phyloP scores from a whole-genome alignment of 2,329 filamentous ascomycete genomes.

The Aureobasidium sp. region DNA sequence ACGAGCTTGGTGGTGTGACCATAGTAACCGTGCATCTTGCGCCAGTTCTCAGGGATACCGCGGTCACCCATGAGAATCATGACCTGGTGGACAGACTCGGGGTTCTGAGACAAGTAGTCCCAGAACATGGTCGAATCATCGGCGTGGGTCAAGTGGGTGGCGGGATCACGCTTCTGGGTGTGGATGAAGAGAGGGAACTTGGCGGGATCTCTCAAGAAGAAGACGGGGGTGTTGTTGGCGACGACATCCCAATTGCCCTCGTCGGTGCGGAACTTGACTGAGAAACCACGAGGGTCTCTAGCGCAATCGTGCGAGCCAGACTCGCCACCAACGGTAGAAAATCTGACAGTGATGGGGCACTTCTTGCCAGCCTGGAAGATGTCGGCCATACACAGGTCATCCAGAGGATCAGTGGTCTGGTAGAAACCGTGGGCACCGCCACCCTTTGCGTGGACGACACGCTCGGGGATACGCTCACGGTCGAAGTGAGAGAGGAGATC shows the following conservation, averaged over 20 bases:
- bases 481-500: slow-evolving; percentile 46
- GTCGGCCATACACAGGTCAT: slow-evolving; percentile 41
- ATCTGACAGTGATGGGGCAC: slow-evolving; percentile 60
- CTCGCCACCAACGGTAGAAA: slow-evolving; percentile 71
- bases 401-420: slow-evolving; percentile 40
- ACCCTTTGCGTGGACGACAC: slow-evolving; percentile 46
- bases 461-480: slow-evolving; percentile 45
- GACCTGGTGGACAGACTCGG: slow-evolving; percentile 48
- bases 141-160: slow-evolving; percentile 62
- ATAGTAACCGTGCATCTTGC: slow-evolving; percentile 49
- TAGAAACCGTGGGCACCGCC: slow-evolving; percentile 44
- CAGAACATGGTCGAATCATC: slow-evolving; percentile 61
- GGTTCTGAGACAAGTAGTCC: slow-evolving; percentile 52
- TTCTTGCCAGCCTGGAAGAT: slow-evolving; percentile 58
- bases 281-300: slow-evolving; percentile 65
- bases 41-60: slow-evolving; percentile 49
- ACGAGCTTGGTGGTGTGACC: slow-evolving; percentile 49
- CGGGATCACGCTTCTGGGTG: slow-evolving; percentile 67
- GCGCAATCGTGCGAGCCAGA: slow-evolving; percentile 64
- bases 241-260: slow-evolving; percentile 71
- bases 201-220: slow-evolving; percentile 66
- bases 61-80: slow-evolving; percentile 50
- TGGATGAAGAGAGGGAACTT: slow-evolving; percentile 71
- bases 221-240: slow-evolving; percentile 67
- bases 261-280: slow-evolving; percentile 65